Conservation (phyloP, 441 rosid genomes). For the Gossypium gossypioides region DNA sequence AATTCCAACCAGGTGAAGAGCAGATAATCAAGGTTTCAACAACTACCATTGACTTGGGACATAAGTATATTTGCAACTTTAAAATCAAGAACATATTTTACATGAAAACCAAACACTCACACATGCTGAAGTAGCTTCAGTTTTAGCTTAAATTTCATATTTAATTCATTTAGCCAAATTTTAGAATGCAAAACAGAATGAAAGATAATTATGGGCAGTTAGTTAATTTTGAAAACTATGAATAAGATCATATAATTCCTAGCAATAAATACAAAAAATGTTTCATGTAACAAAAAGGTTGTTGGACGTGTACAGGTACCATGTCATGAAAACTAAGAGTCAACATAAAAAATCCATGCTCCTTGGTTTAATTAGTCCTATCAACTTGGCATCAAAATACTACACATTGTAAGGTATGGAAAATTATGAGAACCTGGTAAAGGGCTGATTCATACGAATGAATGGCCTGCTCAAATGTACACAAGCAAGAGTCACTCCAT, state of each 20-base stretch:
- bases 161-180: neutral
- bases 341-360: neutral
- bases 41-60: neutral
- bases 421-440: slow-evolving; percentile 43
- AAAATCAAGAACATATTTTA: neutral
- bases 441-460: slow-evolving; percentile 48
- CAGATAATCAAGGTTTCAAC: neutral
- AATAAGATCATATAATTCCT: neutral
- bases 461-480: slow-evolving; percentile 52
- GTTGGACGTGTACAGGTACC: neutral
- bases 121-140: neutral
- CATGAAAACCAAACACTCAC: neutral
- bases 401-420: neutral
- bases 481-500: slow-evolving; percentile 53
- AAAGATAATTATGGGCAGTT: slow-evolving; percentile 1
- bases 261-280: neutral
- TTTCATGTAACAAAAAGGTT: neutral
- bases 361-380: neutral
- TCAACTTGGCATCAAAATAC: neutral
- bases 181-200: neutral
- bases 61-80: neutral
- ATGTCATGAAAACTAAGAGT: neutral
- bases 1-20: neutral
- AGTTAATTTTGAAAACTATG: neutral
- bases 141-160: neutral